A percentile compares a stretch with the other conserved stretches of the same genome.
Conservation (phyloP, 495 filamentous ascomycete species). For the Talaromyces thailandensis region DNA sequence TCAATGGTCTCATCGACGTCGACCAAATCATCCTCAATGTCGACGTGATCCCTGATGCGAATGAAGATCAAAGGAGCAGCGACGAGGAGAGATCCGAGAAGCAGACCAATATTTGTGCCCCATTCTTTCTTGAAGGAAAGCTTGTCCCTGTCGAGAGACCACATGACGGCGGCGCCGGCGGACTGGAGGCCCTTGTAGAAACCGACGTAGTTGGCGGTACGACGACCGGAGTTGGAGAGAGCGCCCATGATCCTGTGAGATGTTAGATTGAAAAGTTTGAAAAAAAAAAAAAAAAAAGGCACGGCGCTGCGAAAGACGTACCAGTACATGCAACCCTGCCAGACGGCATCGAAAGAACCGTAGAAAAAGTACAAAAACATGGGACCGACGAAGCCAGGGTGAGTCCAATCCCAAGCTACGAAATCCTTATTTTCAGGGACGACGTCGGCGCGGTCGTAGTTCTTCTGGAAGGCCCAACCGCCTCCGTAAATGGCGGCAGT, state of each 20-base stretch:
- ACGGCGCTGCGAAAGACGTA: too few relatives aligned
- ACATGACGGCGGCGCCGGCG: slow-evolving; percentile 73
- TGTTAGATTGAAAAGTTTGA: slow-evolving; percentile 13
- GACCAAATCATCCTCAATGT: slow-evolving; percentile 63
- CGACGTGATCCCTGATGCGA: slow-evolving; percentile 62
- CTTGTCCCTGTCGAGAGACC: slow-evolving; percentile 58
- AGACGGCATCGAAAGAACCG: slow-evolving; percentile 40
- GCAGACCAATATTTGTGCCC: slow-evolving; percentile 54
- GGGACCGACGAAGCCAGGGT: slow-evolving; percentile 31
- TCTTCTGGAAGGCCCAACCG: slow-evolving; percentile 42
- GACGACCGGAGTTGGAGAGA: slow-evolving; percentile 80
- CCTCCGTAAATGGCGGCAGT: slow-evolving; percentile 42
- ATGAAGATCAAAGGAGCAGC: slow-evolving; percentile 64
- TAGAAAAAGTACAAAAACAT: slow-evolving; percentile 50
- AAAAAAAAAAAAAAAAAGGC: not conserved
- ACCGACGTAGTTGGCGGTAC: slow-evolving; percentile 80
- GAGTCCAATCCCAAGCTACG: slow-evolving; percentile 30
- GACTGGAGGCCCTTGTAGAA: slow-evolving; percentile 94
- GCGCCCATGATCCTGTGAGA: slow-evolving; percentile 69
- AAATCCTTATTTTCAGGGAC: slow-evolving; percentile 14
- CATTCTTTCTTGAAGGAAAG: slow-evolving; percentile 47
- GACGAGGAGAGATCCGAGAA: slow-evolving; percentile 55
- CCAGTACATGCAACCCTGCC: slow-evolving; percentile 79
- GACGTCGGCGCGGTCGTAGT: slow-evolving; percentile 26
- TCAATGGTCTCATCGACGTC: slow-evolving; percentile 67